Percentiles rank a stretch among this genome's conserved stretches.
phyloP scores from a whole-genome alignment of 768 basidiomycete genomes.

The Boletus subcaerulescens region DNA sequence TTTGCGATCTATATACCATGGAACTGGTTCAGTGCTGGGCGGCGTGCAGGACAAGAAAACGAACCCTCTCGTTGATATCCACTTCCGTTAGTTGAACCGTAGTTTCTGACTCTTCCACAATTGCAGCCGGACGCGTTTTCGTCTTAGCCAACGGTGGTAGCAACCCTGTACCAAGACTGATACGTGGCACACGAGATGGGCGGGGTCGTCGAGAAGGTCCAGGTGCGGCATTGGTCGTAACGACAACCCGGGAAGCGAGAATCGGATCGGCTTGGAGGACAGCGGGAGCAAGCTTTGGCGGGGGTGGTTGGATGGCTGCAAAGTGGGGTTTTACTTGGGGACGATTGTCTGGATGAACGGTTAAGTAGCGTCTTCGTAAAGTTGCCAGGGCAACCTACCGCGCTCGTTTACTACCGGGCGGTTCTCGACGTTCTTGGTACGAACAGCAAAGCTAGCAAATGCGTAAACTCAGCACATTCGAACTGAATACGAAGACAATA shows the following conservation, averaged over 20 bases:
- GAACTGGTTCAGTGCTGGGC: not conserved
- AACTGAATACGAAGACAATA: not conserved
- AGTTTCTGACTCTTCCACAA: conserved; percentile 15
- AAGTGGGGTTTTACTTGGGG: conserved; percentile 61
- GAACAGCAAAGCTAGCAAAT: conserved; percentile 66
- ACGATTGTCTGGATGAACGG: conserved; percentile 46
- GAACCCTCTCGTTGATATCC: conserved; percentile 72
- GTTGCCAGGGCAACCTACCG: conserved; percentile 41
- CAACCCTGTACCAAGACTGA: conserved; percentile 28
- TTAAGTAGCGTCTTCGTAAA: not conserved
- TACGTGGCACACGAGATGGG: conserved; percentile 31
- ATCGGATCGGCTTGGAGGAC: conserved; percentile 43
- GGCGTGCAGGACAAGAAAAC: not conserved
- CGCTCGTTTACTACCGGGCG: conserved; percentile 75
- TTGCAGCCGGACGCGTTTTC: conserved; percentile 18
- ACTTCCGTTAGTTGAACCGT: conserved; percentile 49
- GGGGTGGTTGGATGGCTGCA: conserved; percentile 52
- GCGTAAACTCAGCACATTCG: not conserved
- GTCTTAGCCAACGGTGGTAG: conserved; percentile 21
- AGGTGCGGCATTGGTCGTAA: conserved; percentile 12
- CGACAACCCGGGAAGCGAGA: conserved; percentile 6
- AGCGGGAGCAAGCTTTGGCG: conserved; percentile 45
- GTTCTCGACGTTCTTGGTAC: conserved; percentile 86
- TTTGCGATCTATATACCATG: conserved; percentile 57
- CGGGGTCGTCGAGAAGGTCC: conserved; percentile 26